Evolutionary conservation across 768 basidiomycete genomes (phyloP).

Genomic region (Obba rivulosa): DNA sequence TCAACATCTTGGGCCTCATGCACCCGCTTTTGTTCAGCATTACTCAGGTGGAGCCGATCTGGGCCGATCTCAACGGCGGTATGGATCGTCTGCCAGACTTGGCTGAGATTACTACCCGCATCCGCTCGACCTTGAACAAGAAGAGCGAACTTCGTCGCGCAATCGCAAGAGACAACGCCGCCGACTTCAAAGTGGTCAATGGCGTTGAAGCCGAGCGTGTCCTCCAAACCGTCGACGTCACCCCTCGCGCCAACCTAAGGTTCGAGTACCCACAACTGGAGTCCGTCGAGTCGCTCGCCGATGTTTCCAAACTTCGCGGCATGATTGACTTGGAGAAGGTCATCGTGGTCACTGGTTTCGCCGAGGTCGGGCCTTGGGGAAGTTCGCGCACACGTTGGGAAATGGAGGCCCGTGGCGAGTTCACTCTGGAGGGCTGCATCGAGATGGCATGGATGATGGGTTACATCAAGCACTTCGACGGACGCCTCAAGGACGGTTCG

Average conservation of each 20-base stretch:
- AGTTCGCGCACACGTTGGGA: slow-evolving; percentile 98
- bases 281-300: slow-evolving; percentile 55
- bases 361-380: slow-evolving; percentile 98
- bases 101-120: slow-evolving; percentile 84
- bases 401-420: slow-evolving; percentile 97
- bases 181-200: slow-evolving; percentile 90
- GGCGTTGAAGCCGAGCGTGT: slow-evolving; percentile 91
- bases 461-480: slow-evolving; percentile 97
- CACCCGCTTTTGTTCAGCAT: slow-evolving; percentile 99
- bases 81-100: slow-evolving; percentile 97
- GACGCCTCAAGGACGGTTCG: slow-evolving; percentile 87
- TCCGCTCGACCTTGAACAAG: slow-evolving; percentile 74
- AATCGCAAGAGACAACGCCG: slow-evolving; percentile 87
- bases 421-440: slow-evolving; percentile 96
- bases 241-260: slow-evolving; percentile 97
- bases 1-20: slow-evolving; percentile 99
- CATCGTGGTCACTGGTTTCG: slow-evolving; percentile 92
- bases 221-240: slow-evolving; percentile 86
- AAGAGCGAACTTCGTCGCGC: slow-evolving; percentile 92
- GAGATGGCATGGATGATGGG: slow-evolving; percentile 99
- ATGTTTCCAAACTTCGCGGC: slow-evolving; percentile 77
- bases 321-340: slow-evolving; percentile 95
- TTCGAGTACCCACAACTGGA: slow-evolving; percentile 92
- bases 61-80: slow-evolving; percentile 97
- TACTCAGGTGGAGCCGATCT: slow-evolving; percentile 98